A percentile compares a stretch with the other conserved stretches of the same genome.
These are phyloP conservation scores for Tulasnella sp. DNA, from an alignment of 768 basidiomycete species.

Conservation along the genomic window DNA sequence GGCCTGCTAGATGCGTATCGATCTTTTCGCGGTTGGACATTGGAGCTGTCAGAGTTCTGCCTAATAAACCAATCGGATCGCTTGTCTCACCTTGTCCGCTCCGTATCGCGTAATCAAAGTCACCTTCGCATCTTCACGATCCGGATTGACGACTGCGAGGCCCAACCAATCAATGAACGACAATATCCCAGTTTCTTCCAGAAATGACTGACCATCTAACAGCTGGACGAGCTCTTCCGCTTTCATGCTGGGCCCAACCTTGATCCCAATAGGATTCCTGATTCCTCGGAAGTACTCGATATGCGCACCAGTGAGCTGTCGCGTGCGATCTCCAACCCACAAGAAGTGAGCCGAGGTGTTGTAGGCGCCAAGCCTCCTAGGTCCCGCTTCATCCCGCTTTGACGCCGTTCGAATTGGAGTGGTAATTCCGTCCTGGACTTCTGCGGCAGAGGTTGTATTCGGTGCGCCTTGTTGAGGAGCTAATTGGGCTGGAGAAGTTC, in stretches of 20 bases:
- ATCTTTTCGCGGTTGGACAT: slow-evolving; percentile 47
- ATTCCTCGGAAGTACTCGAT: slow-evolving; percentile 92
- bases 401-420: too few species aligned
- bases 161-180: background rate
- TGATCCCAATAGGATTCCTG: slow-evolving; percentile 89
- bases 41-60: background rate
- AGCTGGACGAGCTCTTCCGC: slow-evolving; percentile 64
- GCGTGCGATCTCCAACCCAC: slow-evolving; percentile 95
- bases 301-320: slow-evolving; percentile 86
- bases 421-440: too few species aligned
- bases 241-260: slow-evolving; percentile 85
- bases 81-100: slow-evolving; percentile 53
- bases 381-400: too few species aligned
- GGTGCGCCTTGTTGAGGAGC: slow-evolving; percentile 16
- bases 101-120: slow-evolving; percentile 93
- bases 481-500: slow-evolving; percentile 16
- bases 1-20: slow-evolving; percentile 57
- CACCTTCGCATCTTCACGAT: slow-evolving; percentile 70
- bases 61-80: background rate
- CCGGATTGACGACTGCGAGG: slow-evolving; percentile 63
- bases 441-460: background rate
- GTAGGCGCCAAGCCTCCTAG: slow-evolving; percentile 41
- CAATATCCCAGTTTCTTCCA: background rate
- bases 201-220: slow-evolving; percentile 56
- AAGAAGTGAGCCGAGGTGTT: slow-evolving; percentile 91